Evolutionary conservation across 2,329 filamentous ascomycete species (phyloP).

Genomic region (Nigrospora sphaerica): DNA sequence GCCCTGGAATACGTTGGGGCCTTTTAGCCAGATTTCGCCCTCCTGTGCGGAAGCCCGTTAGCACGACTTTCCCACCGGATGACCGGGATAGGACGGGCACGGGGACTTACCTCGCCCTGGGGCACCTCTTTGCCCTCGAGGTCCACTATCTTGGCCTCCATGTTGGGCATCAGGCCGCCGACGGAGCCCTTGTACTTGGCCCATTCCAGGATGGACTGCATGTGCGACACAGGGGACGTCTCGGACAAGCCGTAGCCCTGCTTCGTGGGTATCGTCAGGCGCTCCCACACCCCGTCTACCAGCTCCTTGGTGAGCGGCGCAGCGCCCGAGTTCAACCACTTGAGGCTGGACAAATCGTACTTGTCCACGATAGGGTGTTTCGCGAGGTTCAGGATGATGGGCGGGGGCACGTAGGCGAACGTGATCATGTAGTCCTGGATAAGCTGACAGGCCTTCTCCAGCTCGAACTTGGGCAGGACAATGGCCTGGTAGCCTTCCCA

Average conservation of each 20-base stretch:
- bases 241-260: constrained; percentile 91
- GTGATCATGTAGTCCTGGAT: constrained; percentile 72
- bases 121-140: constrained; percentile 48
- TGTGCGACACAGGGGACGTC: constrained; percentile 72
- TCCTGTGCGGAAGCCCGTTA: constrained; percentile 27
- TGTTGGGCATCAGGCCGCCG: constrained; percentile 70
- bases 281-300: constrained; percentile 65
- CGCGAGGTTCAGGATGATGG: constrained; percentile 71
- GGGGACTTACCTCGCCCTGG: constrained; percentile 32
- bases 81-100: background rate
- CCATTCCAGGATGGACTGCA: constrained; percentile 72
- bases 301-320: constrained; percentile 79
- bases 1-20: constrained; percentile 73
- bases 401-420: constrained; percentile 76
- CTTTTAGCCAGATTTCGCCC: constrained; percentile 72
- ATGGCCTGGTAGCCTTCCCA: constrained; percentile 62
- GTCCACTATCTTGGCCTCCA: constrained; percentile 75
- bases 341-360: constrained; percentile 72
- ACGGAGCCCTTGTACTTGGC: constrained; percentile 68
- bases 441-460: constrained; percentile 69
- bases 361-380: constrained; percentile 73
- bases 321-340: constrained; percentile 82
- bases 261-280: constrained; percentile 75
- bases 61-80: background rate
- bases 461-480: constrained; percentile 73